Conservation (phyloP, 331 rosid genomes). For the Phaseolus coccineus region DNA sequence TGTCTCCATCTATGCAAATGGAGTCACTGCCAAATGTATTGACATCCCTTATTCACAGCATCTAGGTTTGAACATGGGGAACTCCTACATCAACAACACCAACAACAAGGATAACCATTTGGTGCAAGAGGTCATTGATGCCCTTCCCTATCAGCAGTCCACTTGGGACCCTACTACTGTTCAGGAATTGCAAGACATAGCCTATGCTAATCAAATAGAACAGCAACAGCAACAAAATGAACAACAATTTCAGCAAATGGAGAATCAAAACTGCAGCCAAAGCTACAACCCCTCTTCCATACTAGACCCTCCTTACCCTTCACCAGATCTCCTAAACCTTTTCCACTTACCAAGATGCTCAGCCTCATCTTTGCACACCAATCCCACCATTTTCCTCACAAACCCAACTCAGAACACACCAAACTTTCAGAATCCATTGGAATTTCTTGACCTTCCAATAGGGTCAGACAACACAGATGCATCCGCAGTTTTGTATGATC, state of each 20-base stretch:
- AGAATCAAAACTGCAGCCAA: constrained; percentile 48
- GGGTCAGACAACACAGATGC: constrained; percentile 58
- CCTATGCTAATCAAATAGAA: constrained; percentile 46
- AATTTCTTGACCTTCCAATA: constrained; percentile 57
- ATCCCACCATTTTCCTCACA: constrained; percentile 52
- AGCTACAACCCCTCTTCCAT: constrained; percentile 48
- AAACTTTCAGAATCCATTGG: constrained; percentile 53
- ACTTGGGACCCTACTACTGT: constrained; percentile 53
- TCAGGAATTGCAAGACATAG: constrained; percentile 60
- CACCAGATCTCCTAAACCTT: constrained; percentile 78
- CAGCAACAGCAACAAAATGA: constrained; percentile 49
- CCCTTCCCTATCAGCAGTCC: constrained; percentile 40
- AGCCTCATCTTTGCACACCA: constrained; percentile 59
- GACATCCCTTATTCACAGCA: constrained; percentile 55
- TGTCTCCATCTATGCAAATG: constrained; percentile 45
- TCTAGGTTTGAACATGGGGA: constrained; percentile 51
- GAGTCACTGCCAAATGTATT: constrained; percentile 45
- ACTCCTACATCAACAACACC: constrained; percentile 43
- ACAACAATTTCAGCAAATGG: constrained; percentile 57
- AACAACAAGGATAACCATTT: constrained; percentile 45
- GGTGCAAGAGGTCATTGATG: constrained; percentile 50
- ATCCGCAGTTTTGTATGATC: constrained; percentile 72
- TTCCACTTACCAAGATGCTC: constrained; percentile 79
- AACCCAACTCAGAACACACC: constrained; percentile 53
- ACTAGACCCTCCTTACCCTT: constrained; percentile 51